Percentiles rank a stretch among this genome's conserved stretches.
Evolutionary conservation across 1,139 yeast species (phyloP).

Genomic region (Taphrina communis): DNA sequence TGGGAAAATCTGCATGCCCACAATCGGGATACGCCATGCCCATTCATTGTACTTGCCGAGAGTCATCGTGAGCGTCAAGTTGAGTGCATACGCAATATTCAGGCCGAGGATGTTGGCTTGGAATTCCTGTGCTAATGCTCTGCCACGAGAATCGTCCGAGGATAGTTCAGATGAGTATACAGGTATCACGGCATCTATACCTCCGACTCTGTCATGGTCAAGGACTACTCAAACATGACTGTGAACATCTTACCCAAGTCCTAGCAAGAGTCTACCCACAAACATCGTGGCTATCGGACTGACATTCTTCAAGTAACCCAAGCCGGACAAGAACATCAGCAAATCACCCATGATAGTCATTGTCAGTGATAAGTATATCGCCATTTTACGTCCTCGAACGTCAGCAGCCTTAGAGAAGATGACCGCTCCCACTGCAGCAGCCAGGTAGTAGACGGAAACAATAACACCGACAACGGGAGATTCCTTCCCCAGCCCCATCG

Average conservation of each 20-base stretch:
- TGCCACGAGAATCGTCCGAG: conserved; percentile 31
- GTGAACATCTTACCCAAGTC: conserved; percentile 17
- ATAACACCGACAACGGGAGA: conserved; percentile 35
- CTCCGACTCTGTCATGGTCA: conserved; percentile 23
- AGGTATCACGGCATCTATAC: conserved; percentile 38
- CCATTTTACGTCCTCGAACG: conserved; percentile 29
- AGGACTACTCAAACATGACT: background rate
- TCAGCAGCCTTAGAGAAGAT: conserved; percentile 32
- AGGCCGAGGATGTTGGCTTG: conserved; percentile 37
- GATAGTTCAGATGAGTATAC: conserved; percentile 33
- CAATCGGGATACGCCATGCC: conserved; percentile 40
- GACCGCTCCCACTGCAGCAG: conserved; percentile 36
- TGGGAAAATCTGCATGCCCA: conserved; percentile 36
- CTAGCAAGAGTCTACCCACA: conserved; percentile 30
- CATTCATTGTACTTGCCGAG: conserved; percentile 34
- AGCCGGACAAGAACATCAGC: conserved; percentile 30
- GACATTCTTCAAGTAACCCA: conserved; percentile 12
- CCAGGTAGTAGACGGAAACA: conserved; percentile 36
- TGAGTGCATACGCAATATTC: conserved; percentile 31
- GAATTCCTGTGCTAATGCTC: conserved; percentile 38
- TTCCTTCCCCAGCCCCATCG: conserved; percentile 32
- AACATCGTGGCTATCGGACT: conserved; percentile 38
- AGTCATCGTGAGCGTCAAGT: conserved; percentile 20
- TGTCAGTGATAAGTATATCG: conserved; percentile 25
- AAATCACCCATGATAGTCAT: conserved; percentile 33